Base-by-base conservation (phyloP, 352 stramenopile species). In the Phytopythium kandeliae region DNA sequence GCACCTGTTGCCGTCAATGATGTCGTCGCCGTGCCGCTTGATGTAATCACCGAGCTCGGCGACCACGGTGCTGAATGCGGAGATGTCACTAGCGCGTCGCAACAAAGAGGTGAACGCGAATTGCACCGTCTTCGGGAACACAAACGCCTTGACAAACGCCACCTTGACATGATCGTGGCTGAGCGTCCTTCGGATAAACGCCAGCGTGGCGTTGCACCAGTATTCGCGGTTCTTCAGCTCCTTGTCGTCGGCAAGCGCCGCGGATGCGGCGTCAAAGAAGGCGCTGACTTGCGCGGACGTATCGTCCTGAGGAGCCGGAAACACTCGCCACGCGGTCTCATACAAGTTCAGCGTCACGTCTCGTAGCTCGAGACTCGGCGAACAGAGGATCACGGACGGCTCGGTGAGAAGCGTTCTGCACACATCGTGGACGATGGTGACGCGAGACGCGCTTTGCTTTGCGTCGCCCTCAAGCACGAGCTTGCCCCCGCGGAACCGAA, bases 301-400 rank as follows among this genome's bases (percentile, higher is more conserved):
- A 4, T 72, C 62, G 7, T 65, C 56, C 9, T 67, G 46, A 25
- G 64, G 54, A 35, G 65, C 58, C 2, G 81, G 73, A 42, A 86
- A 80, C 4, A 92, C 58, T 12, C 81, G 66, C 81, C 81, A 92
- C 30, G 88, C 65, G 3, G 60, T 52, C 41, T 92, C 81, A 52
- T 85, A 76, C 3, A 74, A 62, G 22, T 58, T 60, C 51, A 89
- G 53, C 47, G 88, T 31, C 24, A 63, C 64, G 28, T 78, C 56
- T 28, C 74, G 63, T 48, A 92, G 51, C 1, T 24, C 54, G 48
- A 67, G 63, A 17, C 41, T 71, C 15, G 57, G 43, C 21, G 77
- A 71, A 1, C 53, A 53, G 2, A 89, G 60, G 10, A 90, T 67
- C 9, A 51, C 45, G 31, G 73, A 71, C 13, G 66, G 59, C 1